Evolutionary conservation across 257 asterid species (phyloP), one percentile per base, ranked within the genome.

Genomic region (Primulina tabacum): DNA sequence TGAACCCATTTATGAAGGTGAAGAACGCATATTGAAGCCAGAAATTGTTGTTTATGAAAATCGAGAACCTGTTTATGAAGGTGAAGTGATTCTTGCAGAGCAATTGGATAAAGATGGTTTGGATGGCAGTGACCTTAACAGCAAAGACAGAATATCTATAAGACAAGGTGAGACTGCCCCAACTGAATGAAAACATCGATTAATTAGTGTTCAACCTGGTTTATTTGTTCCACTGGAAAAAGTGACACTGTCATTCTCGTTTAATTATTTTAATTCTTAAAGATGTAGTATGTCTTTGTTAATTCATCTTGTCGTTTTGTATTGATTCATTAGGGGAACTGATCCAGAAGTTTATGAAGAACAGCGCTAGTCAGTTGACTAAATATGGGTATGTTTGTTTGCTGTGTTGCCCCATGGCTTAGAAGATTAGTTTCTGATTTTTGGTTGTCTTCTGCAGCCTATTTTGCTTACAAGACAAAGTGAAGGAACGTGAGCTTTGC

Each of bases 311-410:
- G 57, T 71, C 73, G 35, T 33, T 60, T 72, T 62, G 29, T 55
- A 47, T 73, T 80, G 64, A 47, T 82, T 82, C 68, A 40, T 67
- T 71, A 91, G 99, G 99, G 77, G 97, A 89, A 71, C 56, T 88
- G 74, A 81, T 92, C 63, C 78, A 74, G 74, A 86, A 64, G 76
- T 94, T 91, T 58, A 77, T 92, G 83, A 91, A 81, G 88, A 85
- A 43, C 86, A 92, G 89, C 83, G 99, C 99, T n/a, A 94, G 92
- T 82, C 97, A 91, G 71, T 75, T 94, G 81, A 94, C 99, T 58
- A 65, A 89, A 21, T 88, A 84, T 71, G 99, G 99, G 99, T 88
- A 82, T 62, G 87, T 64, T 58, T 68, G 35, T 71, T 72, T 73
- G 26, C 68, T 28, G 38, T 77, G 58, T 71, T 67, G 61, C 64